phyloP scores from a whole-genome alignment of 2,329 filamentous ascomycete genomes.

The Diplodia intermedia region DNA sequence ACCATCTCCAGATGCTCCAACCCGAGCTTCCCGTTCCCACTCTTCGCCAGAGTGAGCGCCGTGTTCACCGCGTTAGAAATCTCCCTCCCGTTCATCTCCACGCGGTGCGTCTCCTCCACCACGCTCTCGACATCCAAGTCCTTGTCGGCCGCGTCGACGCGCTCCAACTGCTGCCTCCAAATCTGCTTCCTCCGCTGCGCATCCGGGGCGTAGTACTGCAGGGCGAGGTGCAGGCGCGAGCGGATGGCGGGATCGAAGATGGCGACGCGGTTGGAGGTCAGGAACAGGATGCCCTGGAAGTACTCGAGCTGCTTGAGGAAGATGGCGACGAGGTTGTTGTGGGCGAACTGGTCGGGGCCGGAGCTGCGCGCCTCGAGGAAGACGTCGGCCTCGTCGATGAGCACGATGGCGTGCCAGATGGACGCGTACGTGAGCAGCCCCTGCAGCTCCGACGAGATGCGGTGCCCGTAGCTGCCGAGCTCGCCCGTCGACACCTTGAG shows the following conservation, averaged over 20 bases:
- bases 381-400: constrained; percentile 61
- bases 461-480: constrained; percentile 45
- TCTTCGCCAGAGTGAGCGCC: constrained; percentile 36
- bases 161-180: constrained; percentile 40
- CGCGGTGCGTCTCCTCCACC: constrained; percentile 46
- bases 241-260: constrained; percentile 33
- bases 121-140: constrained; percentile 46
- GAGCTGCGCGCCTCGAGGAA: constrained; percentile 62
- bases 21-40: not conserved
- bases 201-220: constrained; percentile 31
- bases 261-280: constrained; percentile 37
- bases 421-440: constrained; percentile 16
- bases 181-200: constrained; percentile 34
- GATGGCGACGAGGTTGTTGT: constrained; percentile 49
- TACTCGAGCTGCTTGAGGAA: constrained; percentile 45
- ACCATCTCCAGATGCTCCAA: constrained; percentile 33
- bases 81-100: constrained; percentile 36
- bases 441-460: constrained; percentile 34
- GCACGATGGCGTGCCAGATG: constrained; percentile 19
- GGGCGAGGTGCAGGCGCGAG: constrained; percentile 33
- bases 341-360: constrained; percentile 42
- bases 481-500: constrained; percentile 52
- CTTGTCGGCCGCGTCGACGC: not conserved
- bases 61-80: constrained; percentile 16
- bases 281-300: constrained; percentile 48